phyloP scores from a whole-genome alignment of 768 basidiomycete genomes.

The Mycena chlorophos region DNA sequence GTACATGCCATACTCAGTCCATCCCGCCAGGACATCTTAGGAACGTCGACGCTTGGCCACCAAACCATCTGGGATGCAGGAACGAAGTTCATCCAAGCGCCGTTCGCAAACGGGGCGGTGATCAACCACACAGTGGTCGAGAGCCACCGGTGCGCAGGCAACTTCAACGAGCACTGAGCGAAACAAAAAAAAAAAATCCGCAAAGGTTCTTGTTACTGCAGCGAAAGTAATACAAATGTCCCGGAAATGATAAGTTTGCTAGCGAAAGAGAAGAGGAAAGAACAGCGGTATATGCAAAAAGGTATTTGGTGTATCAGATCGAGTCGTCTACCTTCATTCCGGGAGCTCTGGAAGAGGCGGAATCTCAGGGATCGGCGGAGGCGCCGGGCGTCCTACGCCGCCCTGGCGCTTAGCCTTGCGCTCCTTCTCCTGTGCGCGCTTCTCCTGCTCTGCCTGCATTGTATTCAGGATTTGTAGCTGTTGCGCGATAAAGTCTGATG shows the following conservation, averaged over 20 bases:
- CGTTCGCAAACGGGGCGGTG: slow-evolving; percentile 21
- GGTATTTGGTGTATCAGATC: slow-evolving; percentile 9
- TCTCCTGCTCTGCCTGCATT: slow-evolving; percentile 83
- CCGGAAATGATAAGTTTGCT: slow-evolving; percentile 5
- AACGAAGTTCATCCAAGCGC: slow-evolving; percentile 22
- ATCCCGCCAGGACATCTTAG: slow-evolving; percentile 18
- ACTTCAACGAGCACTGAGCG: neutral
- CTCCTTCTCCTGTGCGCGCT: slow-evolving; percentile 61
- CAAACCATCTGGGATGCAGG: slow-evolving; percentile 23
- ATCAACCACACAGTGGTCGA: slow-evolving; percentile 24
- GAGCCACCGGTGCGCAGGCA: no score
- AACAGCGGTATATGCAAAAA: slow-evolving; percentile 16
- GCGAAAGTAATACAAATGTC: slow-evolving; percentile 17
- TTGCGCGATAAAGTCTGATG: slow-evolving; percentile 84
- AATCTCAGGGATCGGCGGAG: slow-evolving; percentile 5
- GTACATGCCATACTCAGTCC: neutral
- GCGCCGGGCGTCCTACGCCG: slow-evolving; percentile 32
- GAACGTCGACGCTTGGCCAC: slow-evolving; percentile 22
- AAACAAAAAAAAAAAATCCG: neutral
- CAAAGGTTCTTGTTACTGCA: neutral
- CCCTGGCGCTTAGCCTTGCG: slow-evolving; percentile 48
- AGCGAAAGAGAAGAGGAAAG: slow-evolving; percentile 1
- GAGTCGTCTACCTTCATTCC: neutral
- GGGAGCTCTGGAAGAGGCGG: slow-evolving; percentile 13
- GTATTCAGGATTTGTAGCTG: slow-evolving; percentile 79